Conservation (phyloP, 352 stramenopile genomes). For the Phytophthora quininea region DNA sequence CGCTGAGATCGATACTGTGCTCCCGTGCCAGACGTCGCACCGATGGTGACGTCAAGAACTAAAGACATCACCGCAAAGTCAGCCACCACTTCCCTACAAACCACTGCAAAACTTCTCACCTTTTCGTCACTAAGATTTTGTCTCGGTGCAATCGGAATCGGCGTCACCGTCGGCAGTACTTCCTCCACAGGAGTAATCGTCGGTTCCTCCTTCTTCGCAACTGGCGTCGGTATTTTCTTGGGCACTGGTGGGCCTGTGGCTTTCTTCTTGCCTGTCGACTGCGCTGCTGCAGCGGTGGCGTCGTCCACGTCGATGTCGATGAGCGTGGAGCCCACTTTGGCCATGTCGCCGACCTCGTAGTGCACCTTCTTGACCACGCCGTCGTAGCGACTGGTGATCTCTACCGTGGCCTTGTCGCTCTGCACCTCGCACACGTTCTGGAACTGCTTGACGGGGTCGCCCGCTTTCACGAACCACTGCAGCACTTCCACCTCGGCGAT, state of each 20-base stretch:
- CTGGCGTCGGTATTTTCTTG: slow-evolving; percentile 13
- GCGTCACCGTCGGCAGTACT: background rate
- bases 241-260: slow-evolving; percentile 15
- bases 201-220: slow-evolving; percentile 4
- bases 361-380: slow-evolving; percentile 93
- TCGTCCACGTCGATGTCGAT: slow-evolving; percentile 93
- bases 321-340: slow-evolving; percentile 93
- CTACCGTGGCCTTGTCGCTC: slow-evolving; percentile 97
- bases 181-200: background rate
- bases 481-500: slow-evolving; percentile 99
- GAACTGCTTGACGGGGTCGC: slow-evolving; percentile 94
- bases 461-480: slow-evolving; percentile 96
- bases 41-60: slow-evolving; percentile 93
- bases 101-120: slow-evolving; percentile 2
- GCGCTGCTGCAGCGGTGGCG: slow-evolving; percentile 54
- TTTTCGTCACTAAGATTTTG: slow-evolving; percentile 25
- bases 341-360: slow-evolving; percentile 95
- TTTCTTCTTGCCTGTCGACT: slow-evolving; percentile 42
- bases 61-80: slow-evolving; percentile 1
- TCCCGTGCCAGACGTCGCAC: slow-evolving; percentile 95
- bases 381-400: slow-evolving; percentile 98
- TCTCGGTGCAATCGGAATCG: slow-evolving; percentile 17
- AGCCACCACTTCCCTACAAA: background rate
- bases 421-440: slow-evolving; percentile 98
- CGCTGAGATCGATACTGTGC: slow-evolving; percentile 92